phyloP scores from a whole-genome alignment of 1,139 yeast genomes.

The Geotrichum carabidarum region DNA sequence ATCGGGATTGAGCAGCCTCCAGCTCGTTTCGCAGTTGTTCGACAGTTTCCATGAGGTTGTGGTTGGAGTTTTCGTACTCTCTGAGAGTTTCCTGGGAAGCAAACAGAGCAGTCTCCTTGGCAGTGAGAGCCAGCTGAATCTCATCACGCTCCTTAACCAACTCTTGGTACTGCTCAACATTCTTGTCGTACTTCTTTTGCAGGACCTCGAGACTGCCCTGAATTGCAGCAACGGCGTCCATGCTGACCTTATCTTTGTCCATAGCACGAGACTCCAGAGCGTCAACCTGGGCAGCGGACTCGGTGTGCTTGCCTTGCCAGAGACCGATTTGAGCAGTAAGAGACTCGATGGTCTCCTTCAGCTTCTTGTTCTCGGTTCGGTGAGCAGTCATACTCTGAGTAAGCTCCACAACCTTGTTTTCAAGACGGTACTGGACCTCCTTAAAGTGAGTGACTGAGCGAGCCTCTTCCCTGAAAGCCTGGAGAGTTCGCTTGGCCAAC shows the following conservation, averaged over 20 bases:
- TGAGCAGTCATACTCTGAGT: slow-evolving; percentile 77
- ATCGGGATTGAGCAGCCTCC: slow-evolving; percentile 35
- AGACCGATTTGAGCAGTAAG: slow-evolving; percentile 39
- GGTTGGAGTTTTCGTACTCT: slow-evolving; percentile 32
- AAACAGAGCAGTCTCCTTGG: slow-evolving; percentile 55
- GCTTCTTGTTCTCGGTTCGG: slow-evolving; percentile 71
- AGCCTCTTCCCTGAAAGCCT: slow-evolving; percentile 69
- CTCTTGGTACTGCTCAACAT: slow-evolving; percentile 58
- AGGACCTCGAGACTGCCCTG: slow-evolving; percentile 44
- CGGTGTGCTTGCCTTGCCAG: slow-evolving; percentile 35
- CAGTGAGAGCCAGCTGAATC: slow-evolving; percentile 51
- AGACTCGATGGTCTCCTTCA: slow-evolving; percentile 56
- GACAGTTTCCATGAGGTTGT: slow-evolving; percentile 54
- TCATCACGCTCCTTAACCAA: slow-evolving; percentile 60
- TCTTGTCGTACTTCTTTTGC: slow-evolving; percentile 56
- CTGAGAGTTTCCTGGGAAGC: slow-evolving; percentile 31
- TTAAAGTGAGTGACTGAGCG: slow-evolving; percentile 84
- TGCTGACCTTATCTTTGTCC: slow-evolving; percentile 50
- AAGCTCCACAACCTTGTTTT: slow-evolving; percentile 91
- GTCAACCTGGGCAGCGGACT: slow-evolving; percentile 29
- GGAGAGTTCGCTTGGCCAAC: slow-evolving; percentile 62
- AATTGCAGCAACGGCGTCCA: slow-evolving; percentile 48
- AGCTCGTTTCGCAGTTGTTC: slow-evolving; percentile 65
- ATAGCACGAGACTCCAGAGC: slow-evolving; percentile 49
- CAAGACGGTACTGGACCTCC: slow-evolving; percentile 88